Percentiles rank a stretch among this genome's conserved stretches.
phyloP scores from a whole-genome alignment of 2,329 filamentous ascomycete species.

The Zelopaecilomyces penicillatus region DNA sequence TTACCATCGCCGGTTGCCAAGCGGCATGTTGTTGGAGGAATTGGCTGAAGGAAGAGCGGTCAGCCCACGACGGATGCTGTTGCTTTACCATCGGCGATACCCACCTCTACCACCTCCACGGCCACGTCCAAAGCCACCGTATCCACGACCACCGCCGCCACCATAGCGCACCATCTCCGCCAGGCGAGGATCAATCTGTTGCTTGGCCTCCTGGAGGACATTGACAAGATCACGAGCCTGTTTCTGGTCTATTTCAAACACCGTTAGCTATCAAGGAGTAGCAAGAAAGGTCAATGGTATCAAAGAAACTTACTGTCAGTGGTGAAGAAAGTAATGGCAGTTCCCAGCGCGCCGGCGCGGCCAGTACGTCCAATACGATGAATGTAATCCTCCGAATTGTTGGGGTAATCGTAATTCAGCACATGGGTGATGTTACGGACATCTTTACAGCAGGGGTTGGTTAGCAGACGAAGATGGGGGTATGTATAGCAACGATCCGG shows the following conservation, averaged over 20 bases:
- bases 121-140: conserved; percentile 62
- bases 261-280: conserved; percentile 24
- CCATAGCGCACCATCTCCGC: conserved; percentile 92
- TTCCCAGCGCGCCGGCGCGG: conserved; percentile 88
- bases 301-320: conserved; percentile 80
- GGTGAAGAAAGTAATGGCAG: conserved; percentile 96
- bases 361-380: conserved; percentile 95
- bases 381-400: conserved; percentile 98
- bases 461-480: conserved; percentile 60
- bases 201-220: conserved; percentile 92
- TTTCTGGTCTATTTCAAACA: conserved; percentile 59
- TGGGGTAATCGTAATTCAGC: conserved; percentile 99
- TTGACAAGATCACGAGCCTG: conserved; percentile 93
- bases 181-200: conserved; percentile 93
- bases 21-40: conserved; percentile 39
- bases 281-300: background rate
- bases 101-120: conserved; percentile 45
- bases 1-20: conserved; percentile 46
- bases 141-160: conserved; percentile 69
- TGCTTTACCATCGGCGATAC: conserved; percentile 28
- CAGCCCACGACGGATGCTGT: conserved; percentile 26
- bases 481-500: conserved; percentile 55
- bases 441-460: conserved; percentile 67
- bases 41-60: conserved; percentile 30
- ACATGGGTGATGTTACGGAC: conserved; percentile 99